phyloP scores from a whole-genome alignment of 768 basidiomycete species.

The Agrocybe pediades region DNA sequence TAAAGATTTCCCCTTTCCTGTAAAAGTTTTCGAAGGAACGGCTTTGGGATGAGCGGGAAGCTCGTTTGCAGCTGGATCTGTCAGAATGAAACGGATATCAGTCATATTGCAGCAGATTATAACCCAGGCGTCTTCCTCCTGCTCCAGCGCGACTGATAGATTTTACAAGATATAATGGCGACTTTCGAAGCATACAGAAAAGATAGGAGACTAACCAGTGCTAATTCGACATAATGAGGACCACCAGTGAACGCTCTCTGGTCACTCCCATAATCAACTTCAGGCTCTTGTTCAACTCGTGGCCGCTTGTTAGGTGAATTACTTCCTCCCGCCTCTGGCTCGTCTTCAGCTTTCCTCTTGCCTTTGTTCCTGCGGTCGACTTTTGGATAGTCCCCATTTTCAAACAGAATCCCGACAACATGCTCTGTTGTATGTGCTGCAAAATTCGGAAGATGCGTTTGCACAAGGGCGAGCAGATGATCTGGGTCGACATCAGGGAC shows the following conservation, averaged over 20 bases:
- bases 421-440: constrained; percentile 41
- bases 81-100: too few relatives aligned
- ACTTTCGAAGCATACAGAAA: constrained; percentile 4
- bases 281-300: constrained; percentile 39
- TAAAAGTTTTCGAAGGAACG: constrained; percentile 52
- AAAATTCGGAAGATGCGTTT: constrained; percentile 38
- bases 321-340: constrained; percentile 24
- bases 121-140: too few relatives aligned
- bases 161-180: too few relatives aligned
- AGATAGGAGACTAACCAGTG: constrained; percentile 43
- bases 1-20: constrained; percentile 48
- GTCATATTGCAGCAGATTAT: too few relatives aligned
- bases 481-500: constrained; percentile 69
- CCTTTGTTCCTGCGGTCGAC: constrained; percentile 30
- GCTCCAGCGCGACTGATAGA: too few relatives aligned
- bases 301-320: constrained; percentile 32
- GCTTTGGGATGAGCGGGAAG: constrained; percentile 60
- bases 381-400: constrained; percentile 62
- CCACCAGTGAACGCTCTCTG: constrained; percentile 48
- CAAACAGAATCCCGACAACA: constrained; percentile 64
- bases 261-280: constrained; percentile 55
- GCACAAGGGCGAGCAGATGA: constrained; percentile 51
- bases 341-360: constrained; percentile 33
- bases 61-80: constrained; percentile 41
- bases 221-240: constrained; percentile 47